phyloP scores from a whole-genome alignment of 108 stramenopile species.

The Schizochytrium sp. region DNA sequence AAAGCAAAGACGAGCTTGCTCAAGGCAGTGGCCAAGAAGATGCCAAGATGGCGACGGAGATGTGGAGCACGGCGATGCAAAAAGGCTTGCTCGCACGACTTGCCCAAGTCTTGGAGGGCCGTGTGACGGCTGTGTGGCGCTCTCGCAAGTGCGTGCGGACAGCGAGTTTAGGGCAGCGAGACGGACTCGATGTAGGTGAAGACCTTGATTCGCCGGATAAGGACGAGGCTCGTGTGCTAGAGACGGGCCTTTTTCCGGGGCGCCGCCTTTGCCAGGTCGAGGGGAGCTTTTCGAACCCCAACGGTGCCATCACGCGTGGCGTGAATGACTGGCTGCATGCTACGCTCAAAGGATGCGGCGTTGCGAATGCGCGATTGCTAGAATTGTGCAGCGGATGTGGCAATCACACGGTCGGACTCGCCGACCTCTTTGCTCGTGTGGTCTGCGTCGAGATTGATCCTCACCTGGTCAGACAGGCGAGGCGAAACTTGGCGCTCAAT shows the following conservation, averaged over 20 bases:
- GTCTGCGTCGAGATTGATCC: not conserved
- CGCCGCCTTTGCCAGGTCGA: not conserved
- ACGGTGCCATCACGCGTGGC: not conserved
- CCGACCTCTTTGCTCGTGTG: not conserved
- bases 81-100: not conserved
- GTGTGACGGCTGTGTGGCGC: not conserved
- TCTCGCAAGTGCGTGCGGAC: not conserved
- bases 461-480: not conserved
- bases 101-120: not conserved
- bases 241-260: not conserved
- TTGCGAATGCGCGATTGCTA: not conserved
- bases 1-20: not conserved
- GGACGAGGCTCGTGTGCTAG: not conserved
- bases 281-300: slow-evolving; percentile 10
- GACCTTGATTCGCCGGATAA: not conserved
- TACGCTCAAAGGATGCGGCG: not conserved
- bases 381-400: not conserved
- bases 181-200: not conserved
- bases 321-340: not conserved
- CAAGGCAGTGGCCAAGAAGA: not conserved
- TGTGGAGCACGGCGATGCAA: not conserved
- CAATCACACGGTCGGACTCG: not conserved
- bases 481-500: not conserved
- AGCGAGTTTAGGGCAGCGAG: not conserved
- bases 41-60: not conserved